These are phyloP conservation scores for Argentina anserina DNA, from an alignment of 306 rosid genomes.

Conservation along the genomic window DNA sequence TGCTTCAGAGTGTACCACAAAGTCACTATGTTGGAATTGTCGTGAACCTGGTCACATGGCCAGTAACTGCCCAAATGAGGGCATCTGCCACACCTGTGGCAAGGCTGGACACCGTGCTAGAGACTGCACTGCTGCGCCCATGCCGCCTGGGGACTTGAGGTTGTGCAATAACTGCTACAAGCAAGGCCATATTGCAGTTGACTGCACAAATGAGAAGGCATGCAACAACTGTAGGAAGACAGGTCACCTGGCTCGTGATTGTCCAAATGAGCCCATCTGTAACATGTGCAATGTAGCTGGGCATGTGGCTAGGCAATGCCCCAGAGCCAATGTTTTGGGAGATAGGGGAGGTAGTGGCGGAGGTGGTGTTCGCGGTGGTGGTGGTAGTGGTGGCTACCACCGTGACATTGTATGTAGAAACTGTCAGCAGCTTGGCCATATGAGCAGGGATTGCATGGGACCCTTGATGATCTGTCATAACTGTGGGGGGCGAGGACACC, in stretches of 20 bases:
- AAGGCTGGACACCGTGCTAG: conserved; percentile 93
- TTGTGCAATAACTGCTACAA: conserved; percentile 97
- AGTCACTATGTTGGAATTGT: conserved; percentile 96
- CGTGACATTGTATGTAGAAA: conserved; percentile 82
- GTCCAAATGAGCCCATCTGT: conserved; percentile 91
- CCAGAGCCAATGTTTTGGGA: conserved; percentile 54
- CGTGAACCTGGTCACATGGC: conserved; percentile 99
- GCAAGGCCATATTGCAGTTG: conserved; percentile 96
- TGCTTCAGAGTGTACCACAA: conserved; percentile 93
- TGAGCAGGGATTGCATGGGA: conserved; percentile 98
- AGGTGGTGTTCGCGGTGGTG: conserved; percentile 25
- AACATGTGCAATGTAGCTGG: conserved; percentile 94
- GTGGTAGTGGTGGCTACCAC: conserved; percentile 41
- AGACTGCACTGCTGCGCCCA: conserved; percentile 78
- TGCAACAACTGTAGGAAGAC: conserved; percentile 98
- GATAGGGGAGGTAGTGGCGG: conserved; percentile 47
- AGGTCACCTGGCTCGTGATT: conserved; percentile 96
- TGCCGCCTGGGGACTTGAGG: conserved; percentile 92
- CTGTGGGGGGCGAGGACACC: conserved; percentile 96
- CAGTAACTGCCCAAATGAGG: conserved; percentile 83
- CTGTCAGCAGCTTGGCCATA: conserved; percentile 92
- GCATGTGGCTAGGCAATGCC: conserved; percentile 90
- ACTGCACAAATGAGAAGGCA: conserved; percentile 97
- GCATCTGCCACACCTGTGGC: conserved; percentile 97
- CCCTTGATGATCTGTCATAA: conserved; percentile 94